Evolutionary conservation across 148 eudicot genomes (phyloP).

Genomic region (Agrostemma githago): DNA sequence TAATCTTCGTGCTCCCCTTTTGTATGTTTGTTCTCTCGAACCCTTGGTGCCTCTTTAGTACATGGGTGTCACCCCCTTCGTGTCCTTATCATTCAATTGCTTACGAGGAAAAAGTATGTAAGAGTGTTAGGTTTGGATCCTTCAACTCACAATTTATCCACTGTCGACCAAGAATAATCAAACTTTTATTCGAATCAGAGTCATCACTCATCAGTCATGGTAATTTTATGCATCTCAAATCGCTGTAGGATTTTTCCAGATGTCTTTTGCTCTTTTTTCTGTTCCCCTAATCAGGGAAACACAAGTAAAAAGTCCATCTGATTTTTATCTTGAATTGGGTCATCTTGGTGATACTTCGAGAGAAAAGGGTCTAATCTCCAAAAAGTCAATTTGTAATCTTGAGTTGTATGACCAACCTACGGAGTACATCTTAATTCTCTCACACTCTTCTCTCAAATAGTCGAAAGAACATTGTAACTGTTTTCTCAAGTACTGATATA

Average conservation of each 20-base stretch:
- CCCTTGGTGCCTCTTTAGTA: no score
- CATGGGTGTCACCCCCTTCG: no score
- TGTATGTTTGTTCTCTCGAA: no score
- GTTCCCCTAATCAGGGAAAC: neutral
- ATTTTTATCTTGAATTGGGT: neutral
- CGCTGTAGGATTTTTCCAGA: neutral
- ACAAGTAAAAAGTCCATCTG: neutral
- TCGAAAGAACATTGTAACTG: neutral
- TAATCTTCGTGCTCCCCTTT: no score
- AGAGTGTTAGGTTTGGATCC: neutral
- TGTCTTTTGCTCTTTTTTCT: no score
- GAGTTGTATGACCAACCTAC: neutral
- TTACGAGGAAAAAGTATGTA: no score
- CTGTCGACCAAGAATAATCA: no score
- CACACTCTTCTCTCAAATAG: neutral
- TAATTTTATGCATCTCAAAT: neutral
- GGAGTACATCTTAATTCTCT: neutral
- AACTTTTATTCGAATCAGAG: neutral
- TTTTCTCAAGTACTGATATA: neutral
- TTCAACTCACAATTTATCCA: neutral
- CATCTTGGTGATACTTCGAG: neutral
- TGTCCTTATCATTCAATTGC: no score
- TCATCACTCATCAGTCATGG: neutral
- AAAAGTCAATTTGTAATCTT: neutral
- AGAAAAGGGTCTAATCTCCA: neutral